A percentile compares a stretch with the other conserved stretches of the same genome.
These are phyloP conservation scores for Pichia sp. DNA, from an alignment of 1,139 yeast genomes.

Conservation along the genomic window DNA sequence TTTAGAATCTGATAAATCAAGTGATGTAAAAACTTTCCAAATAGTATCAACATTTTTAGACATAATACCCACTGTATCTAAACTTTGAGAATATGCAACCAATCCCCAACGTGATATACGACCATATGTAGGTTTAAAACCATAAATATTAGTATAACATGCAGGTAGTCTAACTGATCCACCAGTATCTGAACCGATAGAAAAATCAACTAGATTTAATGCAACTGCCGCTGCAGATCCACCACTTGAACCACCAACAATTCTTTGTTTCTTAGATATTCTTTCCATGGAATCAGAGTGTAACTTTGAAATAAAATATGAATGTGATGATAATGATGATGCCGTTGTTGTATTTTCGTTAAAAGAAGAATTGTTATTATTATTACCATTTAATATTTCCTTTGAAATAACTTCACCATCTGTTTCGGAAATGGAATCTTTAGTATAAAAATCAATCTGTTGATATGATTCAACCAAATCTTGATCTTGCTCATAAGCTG, in stretches of 20 bases:
- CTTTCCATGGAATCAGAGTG: neutral
- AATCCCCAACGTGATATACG: slow-evolving; percentile 89
- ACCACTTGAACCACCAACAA: slow-evolving; percentile 92
- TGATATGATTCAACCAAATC: slow-evolving; percentile 25
- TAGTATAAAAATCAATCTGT: slow-evolving; percentile 18
- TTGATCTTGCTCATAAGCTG: slow-evolving; percentile 36
- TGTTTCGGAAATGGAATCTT: slow-evolving; percentile 1
- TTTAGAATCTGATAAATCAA: slow-evolving; percentile 58
- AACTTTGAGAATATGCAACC: slow-evolving; percentile 84
- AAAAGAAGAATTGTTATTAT: too few species aligned
- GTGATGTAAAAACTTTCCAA: slow-evolving; percentile 42
- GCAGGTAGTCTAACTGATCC: slow-evolving; percentile 94
- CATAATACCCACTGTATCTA: slow-evolving; percentile 89
- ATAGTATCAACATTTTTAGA: slow-evolving; percentile 43
- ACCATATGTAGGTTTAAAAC: slow-evolving; percentile 93
- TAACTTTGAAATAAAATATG: slow-evolving; percentile 10
- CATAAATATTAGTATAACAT: slow-evolving; percentile 73
- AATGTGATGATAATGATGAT: slow-evolving; percentile 5
- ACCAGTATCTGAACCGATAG: slow-evolving; percentile 94
- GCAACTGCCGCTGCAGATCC: slow-evolving; percentile 94
- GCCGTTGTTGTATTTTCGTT: too few species aligned
- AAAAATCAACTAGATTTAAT: slow-evolving; percentile 57
- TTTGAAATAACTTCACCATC: slow-evolving; percentile 12
- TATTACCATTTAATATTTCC: slow-evolving; percentile 10
- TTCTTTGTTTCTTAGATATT: slow-evolving; percentile 27